Evolutionary conservation across 768 basidiomycete species (phyloP).

Genomic region (Holtermanniella nyarrowii): DNA sequence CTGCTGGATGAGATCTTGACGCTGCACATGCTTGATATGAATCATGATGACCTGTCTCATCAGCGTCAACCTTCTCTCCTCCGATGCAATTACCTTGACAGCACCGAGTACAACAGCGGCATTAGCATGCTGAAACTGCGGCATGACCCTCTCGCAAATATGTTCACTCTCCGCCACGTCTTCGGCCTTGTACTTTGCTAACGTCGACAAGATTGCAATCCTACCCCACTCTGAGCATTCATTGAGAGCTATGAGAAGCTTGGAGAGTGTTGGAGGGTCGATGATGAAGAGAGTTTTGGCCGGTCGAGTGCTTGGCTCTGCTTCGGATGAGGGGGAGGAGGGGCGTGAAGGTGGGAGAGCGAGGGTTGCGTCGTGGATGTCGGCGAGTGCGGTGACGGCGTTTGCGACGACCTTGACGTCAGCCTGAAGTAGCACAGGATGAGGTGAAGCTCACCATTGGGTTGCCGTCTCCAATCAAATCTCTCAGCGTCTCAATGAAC

Average conservation of each 20-base stretch:
- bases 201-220: conserved; percentile 78
- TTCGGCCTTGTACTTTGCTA: conserved; percentile 67
- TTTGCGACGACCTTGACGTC: conserved; percentile 80
- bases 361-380: conserved; percentile 64
- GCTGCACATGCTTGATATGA: conserved; percentile 70
- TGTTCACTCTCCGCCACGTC: conserved; percentile 96
- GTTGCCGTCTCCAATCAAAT: conserved; percentile 91
- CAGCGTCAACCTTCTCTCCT: not conserved
- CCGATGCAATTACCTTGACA: conserved; percentile 56
- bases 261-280: conserved; percentile 70
- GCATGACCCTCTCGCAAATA: conserved; percentile 95
- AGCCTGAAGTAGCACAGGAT: not conserved
- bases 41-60: conserved; percentile 79
- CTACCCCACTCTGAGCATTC: conserved; percentile 99
- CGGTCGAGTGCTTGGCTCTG: conserved; percentile 25
- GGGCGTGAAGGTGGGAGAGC: conserved; percentile 15
- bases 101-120: conserved; percentile 94
- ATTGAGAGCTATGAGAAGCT: conserved; percentile 86
- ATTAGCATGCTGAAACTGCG: conserved; percentile 96
- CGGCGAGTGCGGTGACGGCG: conserved; percentile 81
- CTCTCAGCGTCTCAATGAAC: conserved; percentile 74
- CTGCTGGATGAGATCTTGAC: conserved; percentile 74
- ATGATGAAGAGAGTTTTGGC: conserved; percentile 62
- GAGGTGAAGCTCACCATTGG: conserved; percentile 64
- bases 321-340: conserved; percentile 14